Base-by-base conservation (phyloP, 2,329 filamentous ascomycete species). In the Colletotrichum agaves region DNA sequence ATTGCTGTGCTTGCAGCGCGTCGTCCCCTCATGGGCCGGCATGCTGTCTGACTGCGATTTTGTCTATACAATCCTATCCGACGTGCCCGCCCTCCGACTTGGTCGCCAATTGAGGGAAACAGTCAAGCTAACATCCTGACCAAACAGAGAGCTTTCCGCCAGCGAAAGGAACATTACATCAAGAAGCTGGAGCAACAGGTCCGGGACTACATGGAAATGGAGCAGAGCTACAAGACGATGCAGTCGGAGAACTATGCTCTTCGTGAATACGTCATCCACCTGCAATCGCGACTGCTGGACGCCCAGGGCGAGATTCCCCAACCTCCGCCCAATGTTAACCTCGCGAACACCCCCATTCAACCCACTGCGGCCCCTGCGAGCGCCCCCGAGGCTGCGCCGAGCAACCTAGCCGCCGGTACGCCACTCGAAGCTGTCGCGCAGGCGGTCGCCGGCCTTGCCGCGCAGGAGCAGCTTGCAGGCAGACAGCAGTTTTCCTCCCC, bases 151-250 rank as follows among this genome's bases (percentile, higher is more conserved):
- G 96, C 96, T 46, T 99, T 99, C 81, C 93, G 96, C 46, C 94
- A 98, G 81, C 92, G 96, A 70, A 99, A 99, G 78, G 96, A 99
- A 80, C 93, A 93, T 50, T 98, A 99, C 78, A 99, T 99, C 79
- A 97, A 97, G 83, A 97, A 97, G 78, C 87, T 99, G 6, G 96
- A 99, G 80, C 92, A 96, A 76, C 93, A 98, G 77, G 93, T 98
- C 58, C 90, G 93, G 74, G 93, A 96, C 33, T 92, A 89, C 72
- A 86, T 88, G 72, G 86, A 89, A 17, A 88, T 97, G 79, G 92
- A 94, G 72, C 87, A 92, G 70, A 88, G 87, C 63, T 93, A 88
- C 79, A 96, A 97, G 78, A 82, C 86, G n/a, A 82, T 97, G 27
- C 93, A 97, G 76, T 85, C 88, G 31, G 95, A 99, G 78, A 97